phyloP scores from a whole-genome alignment of 2,329 filamentous ascomycete species.

The Plenodomus tracheiphilus region DNA sequence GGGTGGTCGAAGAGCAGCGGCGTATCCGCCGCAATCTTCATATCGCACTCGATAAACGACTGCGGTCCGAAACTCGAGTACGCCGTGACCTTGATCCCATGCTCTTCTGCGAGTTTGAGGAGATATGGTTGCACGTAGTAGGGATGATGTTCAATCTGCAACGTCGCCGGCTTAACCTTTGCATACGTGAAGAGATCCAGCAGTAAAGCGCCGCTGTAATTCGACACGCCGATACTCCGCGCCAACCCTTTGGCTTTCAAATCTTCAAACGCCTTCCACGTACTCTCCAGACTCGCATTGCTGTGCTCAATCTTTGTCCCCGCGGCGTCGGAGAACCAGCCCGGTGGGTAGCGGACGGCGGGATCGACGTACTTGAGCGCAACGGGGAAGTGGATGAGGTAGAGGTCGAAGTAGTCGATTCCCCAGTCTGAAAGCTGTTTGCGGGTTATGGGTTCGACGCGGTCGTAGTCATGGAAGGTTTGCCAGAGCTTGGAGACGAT shows the following conservation, averaged over 20 bases:
- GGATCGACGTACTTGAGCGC: conserved; percentile 64
- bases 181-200: conserved; percentile 61
- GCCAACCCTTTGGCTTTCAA: conserved; percentile 38
- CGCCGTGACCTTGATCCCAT: conserved; percentile 39
- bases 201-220: conserved; percentile 47
- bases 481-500: conserved; percentile 94
- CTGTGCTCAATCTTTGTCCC: conserved; percentile 42
- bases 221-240: conserved; percentile 44
- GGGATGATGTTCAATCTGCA: conserved; percentile 46
- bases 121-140: conserved; percentile 42
- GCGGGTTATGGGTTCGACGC: conserved; percentile 75
- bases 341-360: conserved; percentile 41
- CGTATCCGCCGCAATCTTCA: conserved; percentile 37
- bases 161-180: conserved; percentile 38
- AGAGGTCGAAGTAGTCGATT: conserved; percentile 46
- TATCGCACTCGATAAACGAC: conserved; percentile 43
- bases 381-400: conserved; percentile 85
- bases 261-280: conserved; percentile 49
- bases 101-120: conserved; percentile 37
- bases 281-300: conserved; percentile 39
- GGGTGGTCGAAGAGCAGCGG: conserved; percentile 40
- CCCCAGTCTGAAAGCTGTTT: conserved; percentile 50
- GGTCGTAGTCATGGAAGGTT: conserved; percentile 80
- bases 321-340: conserved; percentile 40
- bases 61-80: conserved; percentile 53